Base-by-base conservation (phyloP, 768 basidiomycete genomes). In the Boletus reticulatus region DNA sequence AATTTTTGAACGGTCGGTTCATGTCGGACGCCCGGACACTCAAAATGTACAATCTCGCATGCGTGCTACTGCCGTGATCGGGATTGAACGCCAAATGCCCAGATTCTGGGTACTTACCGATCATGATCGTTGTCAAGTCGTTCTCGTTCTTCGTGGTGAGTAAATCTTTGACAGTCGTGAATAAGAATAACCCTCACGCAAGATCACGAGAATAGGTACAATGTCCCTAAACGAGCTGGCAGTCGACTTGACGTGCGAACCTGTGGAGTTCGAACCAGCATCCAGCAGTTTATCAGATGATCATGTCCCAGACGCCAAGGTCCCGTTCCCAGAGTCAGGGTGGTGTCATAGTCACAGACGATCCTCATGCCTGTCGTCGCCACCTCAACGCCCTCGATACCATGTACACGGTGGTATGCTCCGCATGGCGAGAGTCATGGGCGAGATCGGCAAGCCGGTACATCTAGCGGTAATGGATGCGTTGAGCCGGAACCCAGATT, bases 201-300 rank as follows among this genome's bases (percentile, higher is more conserved):
- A 47, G 42, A 2, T 43, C 48, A 34, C 32, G 53, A 22, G 43
- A 51, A 52, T 44, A 84, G 85, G 91, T 13, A 94, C 92, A 3
- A 89, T 92, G 89, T 88, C 87, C 4, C 75, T 94, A 42, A 93
- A 93, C 62, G 91, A 93, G 70, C 81, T 93, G 6, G 91, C 90
- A 16, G 89, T 89, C 11, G 90, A 93, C 72, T 76, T 93, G 46
- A 89, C 90, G 1, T 93, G 92, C 69, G 87, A 92, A 53, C 80
- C 86, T 0, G 84, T 84, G 39, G 76, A 80, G 20, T 89, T 89
- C 58, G 76, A 80, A 52, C 84, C 84, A 24, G 84, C 81, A 17
- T 68, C 65, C 2, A 78, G 76, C 5, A 57, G 67, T 16, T 54
- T 64, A 11, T 53, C 36, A 29, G 71, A 67, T 24, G 67, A 66